These are phyloP conservation scores for Ramularia collo-cygni DNA, from an alignment of 2,329 filamentous ascomycete genomes.

Conservation along the genomic window DNA sequence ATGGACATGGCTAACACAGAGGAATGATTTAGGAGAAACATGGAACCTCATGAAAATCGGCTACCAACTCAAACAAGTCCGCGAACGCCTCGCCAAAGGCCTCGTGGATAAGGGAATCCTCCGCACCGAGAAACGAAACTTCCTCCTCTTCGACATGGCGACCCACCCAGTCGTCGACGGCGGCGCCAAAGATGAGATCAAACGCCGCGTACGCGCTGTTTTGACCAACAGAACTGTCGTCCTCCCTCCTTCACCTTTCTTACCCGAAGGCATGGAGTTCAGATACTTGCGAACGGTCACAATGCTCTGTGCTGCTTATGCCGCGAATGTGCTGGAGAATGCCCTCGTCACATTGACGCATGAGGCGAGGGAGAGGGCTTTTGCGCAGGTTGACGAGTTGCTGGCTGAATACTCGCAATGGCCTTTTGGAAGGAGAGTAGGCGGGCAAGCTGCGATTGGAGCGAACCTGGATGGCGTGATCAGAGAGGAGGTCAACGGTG, in stretches of 20 bases:
- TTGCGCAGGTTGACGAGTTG: constrained; percentile 93
- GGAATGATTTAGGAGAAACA: constrained; percentile 66
- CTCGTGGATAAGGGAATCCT: constrained; percentile 98
- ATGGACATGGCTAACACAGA: too few species aligned
- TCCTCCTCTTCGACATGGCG: constrained; percentile 99
- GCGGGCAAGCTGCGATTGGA: constrained; percentile 74
- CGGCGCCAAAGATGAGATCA: constrained; percentile 95
- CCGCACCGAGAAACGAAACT: constrained; percentile 98
- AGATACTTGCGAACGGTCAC: constrained; percentile 83
- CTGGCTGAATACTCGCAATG: constrained; percentile 95
- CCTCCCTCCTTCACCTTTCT: constrained; percentile 75
- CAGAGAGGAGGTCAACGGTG: constrained; percentile 74
- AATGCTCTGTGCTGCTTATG: constrained; percentile 97
- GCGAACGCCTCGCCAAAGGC: constrained; percentile 92
- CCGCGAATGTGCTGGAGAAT: constrained; percentile 96
- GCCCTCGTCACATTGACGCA: constrained; percentile 90
- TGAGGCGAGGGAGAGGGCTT: constrained; percentile 87
- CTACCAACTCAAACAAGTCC: constrained; percentile 98
- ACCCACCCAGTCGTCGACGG: constrained; percentile 95
- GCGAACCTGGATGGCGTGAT: constrained; percentile 87
- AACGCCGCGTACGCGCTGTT: constrained; percentile 83
- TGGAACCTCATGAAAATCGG: constrained; percentile 99
- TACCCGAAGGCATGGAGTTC: constrained; percentile 92
- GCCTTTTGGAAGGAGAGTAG: constrained; percentile 79
- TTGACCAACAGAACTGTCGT: constrained; percentile 92